Evolutionary conservation across 805 yeast species (phyloP), one percentile per base, ranked within the genome.

Genomic region (Brettanomyces bruxellensis): DNA sequence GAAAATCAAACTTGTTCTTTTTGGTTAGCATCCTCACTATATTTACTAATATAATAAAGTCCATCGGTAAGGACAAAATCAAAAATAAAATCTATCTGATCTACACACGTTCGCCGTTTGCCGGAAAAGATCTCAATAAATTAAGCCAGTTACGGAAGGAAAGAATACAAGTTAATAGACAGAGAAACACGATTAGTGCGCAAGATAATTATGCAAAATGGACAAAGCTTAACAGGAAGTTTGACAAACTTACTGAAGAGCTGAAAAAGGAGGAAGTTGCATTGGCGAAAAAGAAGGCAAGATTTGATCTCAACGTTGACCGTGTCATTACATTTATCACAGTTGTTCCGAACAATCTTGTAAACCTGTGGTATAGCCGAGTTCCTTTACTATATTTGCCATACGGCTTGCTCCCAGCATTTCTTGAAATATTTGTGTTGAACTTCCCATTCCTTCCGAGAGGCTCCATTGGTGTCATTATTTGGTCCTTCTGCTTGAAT

Each of bases 191-290:
- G 2, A 76, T 89, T 8, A 78, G 87, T 46, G 91, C 97, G 1
- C 96, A 91, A 63, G 97, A 93, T 61, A 81, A 93, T 57, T 93
- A 91, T 62, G 96, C 97, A 28, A 82, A 78, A 57, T 93, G 98
- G 98, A 95, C 97, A 1, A 88, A 88, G 61, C 71, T 90, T 51
- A 90, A 88, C 57, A 75, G 99, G 43, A 75, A 73, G 54, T 67
- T 73, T 48, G 89, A 83, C 52, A 72, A 75, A 49, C 57, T 86
- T 43, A 70, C 72, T 40, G 69, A 64, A 13, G 79, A 84, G 49
- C 66, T 83, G 39, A 73, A 70, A 14, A 47, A 54, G 7, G 53
- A 76, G 41, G 73, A 70, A 44, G 59, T 64, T 38, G 55, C 62
- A 9, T 57, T 83, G 12, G 56, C 68, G 4, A 39, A 58, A 8